Evolutionary conservation across 106 monocot species (phyloP), one percentile per base, ranked within the genome.

Genomic region (Acanthochlamys bracteata): DNA sequence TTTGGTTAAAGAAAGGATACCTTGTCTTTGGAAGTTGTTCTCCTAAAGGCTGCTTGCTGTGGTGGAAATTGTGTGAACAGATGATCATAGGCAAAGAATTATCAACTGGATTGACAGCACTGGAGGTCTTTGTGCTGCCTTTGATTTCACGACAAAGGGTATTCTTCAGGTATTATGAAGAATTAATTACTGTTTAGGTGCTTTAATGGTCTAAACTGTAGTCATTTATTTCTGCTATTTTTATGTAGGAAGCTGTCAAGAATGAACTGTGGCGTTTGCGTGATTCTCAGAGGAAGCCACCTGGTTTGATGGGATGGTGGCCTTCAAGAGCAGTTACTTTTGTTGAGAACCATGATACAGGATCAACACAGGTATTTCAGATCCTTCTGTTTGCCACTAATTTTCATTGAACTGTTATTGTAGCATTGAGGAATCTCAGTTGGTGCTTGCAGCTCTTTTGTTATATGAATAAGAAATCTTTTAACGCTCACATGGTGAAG

Each of bases 131-230:
- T 85, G 83, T 76, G 69, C 89, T 66, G 89, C 89, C 39, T 89
- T 93, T 86, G 93, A 93, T 74, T 93, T 93, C 66, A 93, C 93
- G 57, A 86, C 89, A 20, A 93, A 93, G 76, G 93, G 89, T 42
- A 76, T 93, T 66, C 89, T 93, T 72, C 93, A 93, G 88, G 93
- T 85, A 65, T 45, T 24, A 24, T 51, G 6, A 59, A 49, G 24
- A 43, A 42, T 20, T 27, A 19, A 19, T 63, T 65, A 4, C 47
- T 6, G 17, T 53, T 26, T 20, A 27, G 9, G 9, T 19, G 10
- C 20, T 23, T 21, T 23, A 20, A 55, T 4, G 25, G 24, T 4
- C 25, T 61, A 22, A 43, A 42, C 39, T 40, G 24, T 55, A 55
- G 15, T 55, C 20, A 21, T 17, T 17, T 55, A 20, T 55, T 8